Conservation (phyloP, 352 stramenopile species). For the Pythium apleroticum region DNA sequence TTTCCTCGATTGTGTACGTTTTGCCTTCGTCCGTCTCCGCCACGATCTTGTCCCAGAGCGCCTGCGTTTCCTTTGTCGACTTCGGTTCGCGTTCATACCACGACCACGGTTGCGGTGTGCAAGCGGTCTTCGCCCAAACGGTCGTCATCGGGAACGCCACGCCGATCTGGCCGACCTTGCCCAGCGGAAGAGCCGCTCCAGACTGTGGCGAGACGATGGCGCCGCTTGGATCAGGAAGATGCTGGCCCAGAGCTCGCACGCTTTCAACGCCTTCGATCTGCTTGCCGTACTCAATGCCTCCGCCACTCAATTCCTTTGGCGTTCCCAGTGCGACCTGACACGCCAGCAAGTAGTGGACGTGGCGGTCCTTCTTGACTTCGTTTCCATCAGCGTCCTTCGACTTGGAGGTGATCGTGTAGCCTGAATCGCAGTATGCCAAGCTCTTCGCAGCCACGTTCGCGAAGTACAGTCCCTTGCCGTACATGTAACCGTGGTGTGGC, state of each 20-base stretch:
- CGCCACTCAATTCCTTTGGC: constrained; percentile 31
- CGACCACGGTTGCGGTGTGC: constrained; percentile 22
- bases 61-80: constrained; percentile 36
- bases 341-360: constrained; percentile 70
- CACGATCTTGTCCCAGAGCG: constrained; percentile 42
- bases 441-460: constrained; percentile 79
- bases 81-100: constrained; percentile 44
- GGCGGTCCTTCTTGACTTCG: constrained; percentile 39
- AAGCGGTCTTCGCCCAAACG: constrained; percentile 58
- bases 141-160: constrained; percentile 37
- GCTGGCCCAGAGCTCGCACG: constrained; percentile 48
- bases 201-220: constrained; percentile 55
- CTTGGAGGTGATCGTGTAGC: constrained; percentile 46
- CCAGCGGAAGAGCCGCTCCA: constrained; percentile 51
- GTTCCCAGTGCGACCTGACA: constrained; percentile 69
- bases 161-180: constrained; percentile 46
- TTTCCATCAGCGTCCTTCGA: constrained; percentile 35
- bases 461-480: constrained; percentile 88
- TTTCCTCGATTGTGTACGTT: constrained; percentile 35
- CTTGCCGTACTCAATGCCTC: constrained; percentile 23
- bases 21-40: constrained; percentile 46
- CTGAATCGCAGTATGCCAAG: constrained; percentile 63
- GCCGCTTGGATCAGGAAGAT: constrained; percentile 50
- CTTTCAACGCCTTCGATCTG: constrained; percentile 56
- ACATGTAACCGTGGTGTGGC: constrained; percentile 77